Conservation (phyloP, 2,329 filamentous ascomycete genomes). For the Diaporthe citri region DNA sequence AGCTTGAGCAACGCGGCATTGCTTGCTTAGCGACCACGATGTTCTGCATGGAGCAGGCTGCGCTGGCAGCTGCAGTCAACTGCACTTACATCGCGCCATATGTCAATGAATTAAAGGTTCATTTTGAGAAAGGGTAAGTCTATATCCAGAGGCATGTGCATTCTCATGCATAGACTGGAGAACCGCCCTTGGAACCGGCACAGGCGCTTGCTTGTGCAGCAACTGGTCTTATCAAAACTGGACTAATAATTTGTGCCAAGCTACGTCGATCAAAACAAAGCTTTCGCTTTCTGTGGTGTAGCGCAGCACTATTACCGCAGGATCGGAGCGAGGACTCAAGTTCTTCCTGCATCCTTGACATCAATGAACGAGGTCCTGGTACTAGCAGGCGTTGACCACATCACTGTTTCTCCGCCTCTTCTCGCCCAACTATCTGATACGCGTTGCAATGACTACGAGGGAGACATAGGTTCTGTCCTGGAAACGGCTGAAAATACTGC, state of each 20-base stretch:
- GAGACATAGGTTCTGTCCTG: conserved; percentile 48
- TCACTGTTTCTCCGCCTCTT: conserved; percentile 69
- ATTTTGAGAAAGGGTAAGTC: conserved; percentile 64
- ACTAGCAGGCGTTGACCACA: conserved; percentile 68
- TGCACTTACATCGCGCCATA: conserved; percentile 76
- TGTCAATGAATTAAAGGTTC: conserved; percentile 74
- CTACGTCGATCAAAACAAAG: conserved; percentile 62
- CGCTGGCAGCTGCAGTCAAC: conserved; percentile 66
- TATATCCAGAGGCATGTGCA: neutral
- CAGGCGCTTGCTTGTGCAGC: neutral
- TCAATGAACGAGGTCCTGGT: conserved; percentile 69
- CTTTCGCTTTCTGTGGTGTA: conserved; percentile 62
- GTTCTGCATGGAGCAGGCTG: conserved; percentile 72
- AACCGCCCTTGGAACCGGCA: neutral
- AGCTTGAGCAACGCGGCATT: conserved; percentile 66
- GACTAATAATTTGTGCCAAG: conserved; percentile 45
- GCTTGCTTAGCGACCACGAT: conserved; percentile 72
- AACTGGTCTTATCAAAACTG: neutral
- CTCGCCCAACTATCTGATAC: conserved; percentile 60
- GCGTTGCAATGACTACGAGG: conserved; percentile 48
- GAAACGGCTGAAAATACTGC: conserved; percentile 39
- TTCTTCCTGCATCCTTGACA: conserved; percentile 70
- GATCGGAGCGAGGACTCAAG: conserved; percentile 58
- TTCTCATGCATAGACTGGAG: neutral
- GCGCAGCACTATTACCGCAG: conserved; percentile 66